These are phyloP conservation scores for Saccharomyces hybrid DNA, from an alignment of 1,139 yeast genomes.

Conservation along the genomic window DNA sequence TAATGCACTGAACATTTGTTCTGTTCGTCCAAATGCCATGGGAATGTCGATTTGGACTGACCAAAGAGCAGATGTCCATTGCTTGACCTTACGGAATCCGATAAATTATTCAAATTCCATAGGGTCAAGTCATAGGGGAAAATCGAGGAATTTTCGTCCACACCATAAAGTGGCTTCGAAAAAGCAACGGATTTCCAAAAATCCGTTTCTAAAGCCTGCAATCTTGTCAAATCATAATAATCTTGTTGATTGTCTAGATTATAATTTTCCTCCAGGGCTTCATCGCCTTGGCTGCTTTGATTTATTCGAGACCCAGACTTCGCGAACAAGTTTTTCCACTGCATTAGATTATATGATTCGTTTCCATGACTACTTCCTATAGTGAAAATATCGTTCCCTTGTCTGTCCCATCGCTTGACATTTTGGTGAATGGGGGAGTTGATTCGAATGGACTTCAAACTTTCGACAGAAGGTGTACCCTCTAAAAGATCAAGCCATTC, in stretches of 20 bases:
- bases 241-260: background rate
- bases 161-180: conserved; percentile 37
- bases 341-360: background rate
- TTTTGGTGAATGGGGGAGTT: conserved; percentile 72
- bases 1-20: conserved; percentile 77
- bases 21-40: conserved; percentile 87
- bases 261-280: background rate
- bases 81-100: background rate
- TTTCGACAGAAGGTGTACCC: conserved; percentile 13
- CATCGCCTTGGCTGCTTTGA: background rate
- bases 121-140: background rate
- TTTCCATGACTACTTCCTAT: background rate
- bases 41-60: conserved; percentile 77
- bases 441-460: conserved; percentile 36
- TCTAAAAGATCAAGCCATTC: conserved; percentile 45
- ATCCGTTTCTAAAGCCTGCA: background rate
- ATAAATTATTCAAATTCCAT: background rate
- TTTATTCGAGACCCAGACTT: background rate
- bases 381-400: background rate
- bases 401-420: conserved; percentile 55
- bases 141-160: conserved; percentile 35
- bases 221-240: background rate
- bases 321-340: background rate
- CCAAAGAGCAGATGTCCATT: conserved; percentile 66
- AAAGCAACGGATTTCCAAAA: background rate